phyloP scores from a whole-genome alignment of 192 early-diverging fungal genomes.

The Coemansia sp. region DNA sequence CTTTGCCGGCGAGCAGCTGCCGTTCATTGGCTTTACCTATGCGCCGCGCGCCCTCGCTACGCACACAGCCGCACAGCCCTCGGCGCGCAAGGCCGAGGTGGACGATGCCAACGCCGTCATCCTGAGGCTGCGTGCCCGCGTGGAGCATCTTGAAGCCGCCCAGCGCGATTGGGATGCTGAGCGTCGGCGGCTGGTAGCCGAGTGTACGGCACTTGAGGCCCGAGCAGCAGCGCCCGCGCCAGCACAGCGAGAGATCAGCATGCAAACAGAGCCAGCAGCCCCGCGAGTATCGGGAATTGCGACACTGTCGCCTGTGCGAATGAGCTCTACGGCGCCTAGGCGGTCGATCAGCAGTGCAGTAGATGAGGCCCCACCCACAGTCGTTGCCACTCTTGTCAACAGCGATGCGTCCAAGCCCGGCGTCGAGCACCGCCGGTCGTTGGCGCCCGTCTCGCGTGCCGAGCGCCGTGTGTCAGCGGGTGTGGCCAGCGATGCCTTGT shows the following conservation, averaged over 20 bases:
- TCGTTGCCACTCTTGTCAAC: slow-evolving; percentile 55
- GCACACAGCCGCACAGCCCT: not conserved
- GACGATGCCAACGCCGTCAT: not conserved
- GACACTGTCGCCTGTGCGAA: slow-evolving; percentile 19
- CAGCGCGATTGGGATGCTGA: slow-evolving; percentile 44
- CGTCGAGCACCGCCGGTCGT: slow-evolving; percentile 21
- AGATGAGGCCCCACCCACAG: slow-evolving; percentile 31
- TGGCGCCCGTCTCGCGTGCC: slow-evolving; percentile 36
- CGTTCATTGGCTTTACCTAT: slow-evolving; percentile 89
- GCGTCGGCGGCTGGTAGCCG: slow-evolving; percentile 16
- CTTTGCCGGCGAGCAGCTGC: slow-evolving; percentile 78
- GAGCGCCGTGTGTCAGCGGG: slow-evolving; percentile 51
- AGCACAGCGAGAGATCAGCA: slow-evolving; percentile 7
- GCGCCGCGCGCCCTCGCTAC: slow-evolving; percentile 30
- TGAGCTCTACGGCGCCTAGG: slow-evolving; percentile 38
- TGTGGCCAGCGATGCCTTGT: slow-evolving; percentile 43
- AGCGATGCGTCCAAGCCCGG: slow-evolving; percentile 17
- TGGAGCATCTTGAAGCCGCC: slow-evolving; percentile 42
- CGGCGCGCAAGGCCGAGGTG: not conserved
- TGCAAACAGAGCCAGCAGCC: not conserved
- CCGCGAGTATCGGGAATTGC: slow-evolving; percentile 7
- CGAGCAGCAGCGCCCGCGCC: slow-evolving; percentile 19
- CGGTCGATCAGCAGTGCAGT: slow-evolving; percentile 45
- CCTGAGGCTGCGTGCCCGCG: slow-evolving; percentile 14
- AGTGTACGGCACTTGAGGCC: slow-evolving; percentile 28